Evolutionary conservation across 768 basidiomycete genomes (phyloP).

Genomic region (Kwoniella sp.): DNA sequence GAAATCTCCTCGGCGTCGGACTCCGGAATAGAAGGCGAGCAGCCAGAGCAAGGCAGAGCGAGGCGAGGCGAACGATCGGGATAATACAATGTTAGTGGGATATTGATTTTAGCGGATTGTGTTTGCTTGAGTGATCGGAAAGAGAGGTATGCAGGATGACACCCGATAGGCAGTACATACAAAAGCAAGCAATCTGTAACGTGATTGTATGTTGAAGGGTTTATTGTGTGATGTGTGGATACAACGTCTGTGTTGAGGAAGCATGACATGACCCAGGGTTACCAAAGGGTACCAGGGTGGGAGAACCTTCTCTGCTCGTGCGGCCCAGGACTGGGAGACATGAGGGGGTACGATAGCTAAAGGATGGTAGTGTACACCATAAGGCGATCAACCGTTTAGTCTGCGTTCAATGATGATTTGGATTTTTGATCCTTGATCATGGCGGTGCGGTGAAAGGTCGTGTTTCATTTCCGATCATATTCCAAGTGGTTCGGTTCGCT

Average conservation of each 20-base stretch:
- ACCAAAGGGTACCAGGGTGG: not conserved
- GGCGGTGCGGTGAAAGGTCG: conserved; percentile 3
- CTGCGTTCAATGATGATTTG: no score
- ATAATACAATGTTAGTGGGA: not conserved
- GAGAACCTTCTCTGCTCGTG: not conserved
- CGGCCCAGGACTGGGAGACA: not conserved
- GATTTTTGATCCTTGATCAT: not conserved
- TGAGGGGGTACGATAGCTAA: not conserved
- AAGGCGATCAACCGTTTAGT: conserved; percentile 1
- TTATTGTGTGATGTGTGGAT: conserved; percentile 1
- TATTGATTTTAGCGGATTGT: not conserved
- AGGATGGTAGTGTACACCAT: not conserved
- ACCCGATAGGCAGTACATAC: not conserved
- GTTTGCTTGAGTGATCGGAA: not conserved
- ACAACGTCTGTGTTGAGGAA: not conserved
- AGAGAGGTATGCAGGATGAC: not conserved
- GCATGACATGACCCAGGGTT: not conserved
- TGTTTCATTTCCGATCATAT: not conserved
- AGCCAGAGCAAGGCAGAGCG: not conserved
- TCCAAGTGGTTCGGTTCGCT: not conserved
- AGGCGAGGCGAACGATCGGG: not conserved
- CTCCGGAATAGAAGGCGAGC: not conserved
- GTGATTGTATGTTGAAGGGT: not conserved
- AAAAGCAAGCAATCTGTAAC: not conserved
- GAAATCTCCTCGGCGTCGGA: not conserved